Evolutionary conservation across 2,329 filamentous ascomycete genomes (phyloP).

Genomic region (Botrytis paeoniae): DNA sequence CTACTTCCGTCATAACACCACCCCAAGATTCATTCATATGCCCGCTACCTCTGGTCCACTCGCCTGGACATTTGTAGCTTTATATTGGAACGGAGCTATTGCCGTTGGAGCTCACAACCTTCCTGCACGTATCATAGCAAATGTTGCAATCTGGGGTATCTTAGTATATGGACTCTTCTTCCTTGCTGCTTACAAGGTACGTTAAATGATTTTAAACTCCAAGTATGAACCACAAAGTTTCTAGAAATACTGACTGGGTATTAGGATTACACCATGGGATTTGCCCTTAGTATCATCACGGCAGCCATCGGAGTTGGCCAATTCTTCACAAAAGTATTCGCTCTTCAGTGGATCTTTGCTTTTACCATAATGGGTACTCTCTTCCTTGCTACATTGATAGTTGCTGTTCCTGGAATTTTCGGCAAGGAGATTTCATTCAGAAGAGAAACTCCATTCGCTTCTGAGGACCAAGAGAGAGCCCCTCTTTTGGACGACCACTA

Average conservation of each 20-base stretch:
- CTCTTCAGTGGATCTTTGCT: constrained; percentile 90
- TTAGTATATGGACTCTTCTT: constrained; percentile 75
- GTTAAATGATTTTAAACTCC: constrained; percentile 23
- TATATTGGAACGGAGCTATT: constrained; percentile 87
- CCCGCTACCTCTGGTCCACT: constrained; percentile 74
- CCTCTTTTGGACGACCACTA: constrained; percentile 54
- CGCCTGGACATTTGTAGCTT: constrained; percentile 80
- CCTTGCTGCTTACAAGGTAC: constrained; percentile 67
- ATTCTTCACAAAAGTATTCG: constrained; percentile 68
- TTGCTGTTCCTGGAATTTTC: constrained; percentile 62
- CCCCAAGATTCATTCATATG: constrained; percentile 71
- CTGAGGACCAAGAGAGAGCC: constrained; percentile 52
- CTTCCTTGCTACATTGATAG: constrained; percentile 63
- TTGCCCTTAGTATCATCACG: constrained; percentile 69
- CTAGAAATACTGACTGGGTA: constrained; percentile 28
- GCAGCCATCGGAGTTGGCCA: constrained; percentile 77
- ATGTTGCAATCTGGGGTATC: constrained; percentile 84
- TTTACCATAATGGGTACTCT: constrained; percentile 77
- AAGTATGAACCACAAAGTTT: background rate
- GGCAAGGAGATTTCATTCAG: constrained; percentile 55
- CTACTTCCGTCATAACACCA: constrained; percentile 76
- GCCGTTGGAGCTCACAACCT: constrained; percentile 68
- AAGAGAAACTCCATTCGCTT: constrained; percentile 45
- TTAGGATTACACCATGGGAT: constrained; percentile 71
- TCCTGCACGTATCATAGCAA: constrained; percentile 75